Base-by-base conservation (phyloP, 805 yeast species). In the Yarrowia bubula region DNA sequence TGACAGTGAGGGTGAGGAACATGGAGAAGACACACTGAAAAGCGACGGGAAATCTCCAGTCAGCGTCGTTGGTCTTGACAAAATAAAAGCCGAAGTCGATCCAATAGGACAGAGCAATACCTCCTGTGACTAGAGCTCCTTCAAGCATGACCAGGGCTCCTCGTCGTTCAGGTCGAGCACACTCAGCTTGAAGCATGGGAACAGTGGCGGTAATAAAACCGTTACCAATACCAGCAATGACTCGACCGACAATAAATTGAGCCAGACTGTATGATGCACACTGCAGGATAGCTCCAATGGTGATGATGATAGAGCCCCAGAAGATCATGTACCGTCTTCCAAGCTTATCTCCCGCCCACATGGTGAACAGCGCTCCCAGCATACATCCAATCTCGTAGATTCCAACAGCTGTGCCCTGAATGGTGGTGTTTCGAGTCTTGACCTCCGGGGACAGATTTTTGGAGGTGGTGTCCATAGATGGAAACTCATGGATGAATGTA, bases 121-220 rank as follows among this genome's bases (percentile, higher is more conserved):
- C 95, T 51, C 86, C 80, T 18, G 87, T 86, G 69, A 88, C 84
- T 37, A 87, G 81, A 32, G 89, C 83, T 65, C 92, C 92, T 76
- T 87, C 89, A 71, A 87, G 76, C 70, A 83, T 83, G 64, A 88
- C 90, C 69, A 87, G 76, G 66, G 82, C 77, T 70, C 93, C 93
- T 79, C 93, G 83, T 69, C 80, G 81, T 69, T 83, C 84, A 7
- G 90, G 83, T 66, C 82, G 82, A 48, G 91, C 82, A 77, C 86
- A 82, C 75, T 89, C 96, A 0, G 93, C 82, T 73, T 87, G 92
- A 85, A 90, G 89, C 67, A 88, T 88, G n/a, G 96, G 96, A 68
- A 88, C 87, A 41, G 92, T 87, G 15, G 92, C 86, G 15, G 93
- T 87, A 73, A 85, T 84, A 73, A 88, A 75, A 69, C 95, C 95